Evolutionary conservation across 257 asterid genomes (phyloP).

Genomic region (Mitragyna speciosa): DNA sequence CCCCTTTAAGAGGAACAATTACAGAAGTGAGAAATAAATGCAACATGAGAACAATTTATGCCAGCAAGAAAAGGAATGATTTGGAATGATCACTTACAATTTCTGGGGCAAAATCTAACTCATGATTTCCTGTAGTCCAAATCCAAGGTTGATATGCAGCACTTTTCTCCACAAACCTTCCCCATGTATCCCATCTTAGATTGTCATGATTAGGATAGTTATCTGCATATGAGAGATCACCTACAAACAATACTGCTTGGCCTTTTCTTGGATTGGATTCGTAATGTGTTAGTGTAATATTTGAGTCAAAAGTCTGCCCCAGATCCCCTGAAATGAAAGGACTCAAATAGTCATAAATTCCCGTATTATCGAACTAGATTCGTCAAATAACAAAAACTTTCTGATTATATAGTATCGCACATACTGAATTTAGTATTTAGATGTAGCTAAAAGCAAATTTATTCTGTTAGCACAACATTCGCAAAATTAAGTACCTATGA

Average conservation of each 20-base stretch:
- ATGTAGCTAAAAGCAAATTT: neutral
- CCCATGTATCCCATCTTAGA: constrained; percentile 93
- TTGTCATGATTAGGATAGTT: constrained; percentile 66
- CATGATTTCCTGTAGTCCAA: constrained; percentile 90
- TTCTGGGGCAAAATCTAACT: constrained; percentile 75
- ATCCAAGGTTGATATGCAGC: constrained; percentile 94
- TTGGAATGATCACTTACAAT: constrained; percentile 41
- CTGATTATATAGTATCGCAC: neutral
- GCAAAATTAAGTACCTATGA: constrained; percentile 54
- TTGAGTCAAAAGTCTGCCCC: constrained; percentile 83
- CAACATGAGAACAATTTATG: neutral
- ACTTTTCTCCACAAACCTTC: constrained; percentile 74
- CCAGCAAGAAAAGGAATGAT: neutral
- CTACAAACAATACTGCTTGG: constrained; percentile 65
- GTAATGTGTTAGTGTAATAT: constrained; percentile 69
- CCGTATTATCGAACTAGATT: neutral
- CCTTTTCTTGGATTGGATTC: constrained; percentile 69
- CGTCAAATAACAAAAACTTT: neutral
- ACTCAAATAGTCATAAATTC: neutral
- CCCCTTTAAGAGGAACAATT: neutral
- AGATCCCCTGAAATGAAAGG: constrained; percentile 60
- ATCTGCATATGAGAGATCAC: constrained; percentile 91
- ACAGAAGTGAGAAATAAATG: neutral
- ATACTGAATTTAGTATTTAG: neutral
- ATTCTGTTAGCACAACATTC: neutral